phyloP scores from a whole-genome alignment of 2,329 filamentous ascomycete species.

The Periglandula ipomoeae region DNA sequence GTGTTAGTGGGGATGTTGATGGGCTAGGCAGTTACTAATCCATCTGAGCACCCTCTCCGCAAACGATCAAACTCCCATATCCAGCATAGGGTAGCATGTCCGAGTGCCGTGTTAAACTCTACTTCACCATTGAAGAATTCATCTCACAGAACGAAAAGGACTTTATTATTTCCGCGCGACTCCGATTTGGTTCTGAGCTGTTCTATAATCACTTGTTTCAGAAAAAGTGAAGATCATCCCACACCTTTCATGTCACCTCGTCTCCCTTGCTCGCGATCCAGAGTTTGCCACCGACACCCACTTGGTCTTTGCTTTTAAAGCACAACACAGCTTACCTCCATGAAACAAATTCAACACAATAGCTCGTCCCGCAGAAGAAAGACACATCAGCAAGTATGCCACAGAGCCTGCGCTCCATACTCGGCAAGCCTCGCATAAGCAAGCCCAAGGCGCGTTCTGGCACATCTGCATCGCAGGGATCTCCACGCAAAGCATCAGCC shows the following conservation, averaged over 20 bases:
- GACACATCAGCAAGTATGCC: slow-evolving; percentile 14
- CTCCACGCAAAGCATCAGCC: slow-evolving; percentile 14
- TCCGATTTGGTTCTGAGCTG: too few species aligned
- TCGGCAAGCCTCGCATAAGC: slow-evolving; percentile 27
- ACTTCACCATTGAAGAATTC: too few species aligned
- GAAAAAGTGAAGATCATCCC: too few species aligned
- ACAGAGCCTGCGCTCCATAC: slow-evolving; percentile 27
- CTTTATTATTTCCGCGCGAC: too few species aligned
- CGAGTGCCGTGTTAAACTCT: too few species aligned
- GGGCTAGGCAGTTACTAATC: not conserved
- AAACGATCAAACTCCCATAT: not conserved
- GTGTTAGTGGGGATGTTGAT: not conserved
- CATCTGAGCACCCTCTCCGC: not conserved
- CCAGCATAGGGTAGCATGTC: too few species aligned
- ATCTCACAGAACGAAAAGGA: too few species aligned
- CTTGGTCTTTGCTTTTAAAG: not conserved
- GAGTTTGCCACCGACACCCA: not conserved
- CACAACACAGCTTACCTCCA: too few species aligned
- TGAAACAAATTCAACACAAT: too few species aligned
- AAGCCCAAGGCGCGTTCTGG: slow-evolving; percentile 17
- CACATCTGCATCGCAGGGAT: slow-evolving; percentile 6
- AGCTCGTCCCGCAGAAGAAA: not conserved
- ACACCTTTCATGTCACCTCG: too few species aligned
- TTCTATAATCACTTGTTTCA: too few species aligned
- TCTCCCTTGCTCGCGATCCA: not conserved